phyloP scores from a whole-genome alignment of 164 flowering plant genomes.

The Chimonanthus salicifolius region DNA sequence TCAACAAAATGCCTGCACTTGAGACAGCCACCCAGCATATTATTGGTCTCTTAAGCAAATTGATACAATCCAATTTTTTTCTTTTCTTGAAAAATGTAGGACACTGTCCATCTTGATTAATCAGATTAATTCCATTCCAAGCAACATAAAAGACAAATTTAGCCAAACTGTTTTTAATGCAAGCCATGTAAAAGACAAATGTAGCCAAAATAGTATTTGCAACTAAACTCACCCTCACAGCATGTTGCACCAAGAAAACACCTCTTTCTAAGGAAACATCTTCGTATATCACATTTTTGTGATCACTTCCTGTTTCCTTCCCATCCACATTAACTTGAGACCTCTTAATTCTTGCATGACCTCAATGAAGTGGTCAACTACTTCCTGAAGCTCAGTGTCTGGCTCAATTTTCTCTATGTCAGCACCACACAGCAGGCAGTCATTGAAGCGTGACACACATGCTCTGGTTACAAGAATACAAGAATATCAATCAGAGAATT shows the following conservation, averaged over 20 bases:
- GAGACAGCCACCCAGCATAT: constrained; percentile 2
- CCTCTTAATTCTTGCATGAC: constrained; percentile 93
- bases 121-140: no score
- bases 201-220: neutral
- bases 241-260: constrained; percentile 93
- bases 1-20: constrained; percentile 81
- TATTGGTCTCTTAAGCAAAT: neutral
- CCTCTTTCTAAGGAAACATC: constrained; percentile 96
- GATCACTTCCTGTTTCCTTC: constrained; percentile 28
- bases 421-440: constrained; percentile 96
- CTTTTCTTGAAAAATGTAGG: neutral
- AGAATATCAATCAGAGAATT: no score
- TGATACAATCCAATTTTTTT: neutral
- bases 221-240: constrained; percentile 77
- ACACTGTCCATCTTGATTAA: neutral
- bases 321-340: constrained; percentile 34
- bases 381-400: constrained; percentile 59
- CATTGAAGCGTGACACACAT: constrained; percentile 77
- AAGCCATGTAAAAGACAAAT: neutral
- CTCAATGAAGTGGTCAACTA: constrained; percentile 87
- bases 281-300: constrained; percentile 60
- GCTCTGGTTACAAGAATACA: constrained; percentile 36
- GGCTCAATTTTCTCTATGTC: constrained; percentile 78
- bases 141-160: no score
- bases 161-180: neutral